Base-by-base conservation (phyloP, 805 yeast genomes). In the Vanderwaltozyma polyspora region DNA sequence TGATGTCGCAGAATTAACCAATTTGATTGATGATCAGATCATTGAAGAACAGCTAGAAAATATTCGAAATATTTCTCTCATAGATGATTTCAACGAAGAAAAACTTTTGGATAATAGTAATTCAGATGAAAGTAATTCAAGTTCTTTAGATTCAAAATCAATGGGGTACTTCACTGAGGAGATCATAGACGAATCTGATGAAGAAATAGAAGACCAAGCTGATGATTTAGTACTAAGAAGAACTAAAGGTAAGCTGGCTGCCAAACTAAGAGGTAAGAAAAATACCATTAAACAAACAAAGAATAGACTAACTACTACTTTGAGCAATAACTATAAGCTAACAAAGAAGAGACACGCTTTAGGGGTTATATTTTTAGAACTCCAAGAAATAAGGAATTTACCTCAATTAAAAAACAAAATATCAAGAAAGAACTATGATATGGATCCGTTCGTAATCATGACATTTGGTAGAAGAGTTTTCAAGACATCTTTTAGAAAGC, bases 401-500 rank as follows among this genome's bases (percentile, higher is more conserved):
- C 98, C 98, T 1, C 83, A 93, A 0, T 66, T 78, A 35, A 68
- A 70, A 27, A 78, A 79, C 43, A 55, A 51, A 32, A 61, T 82
- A 12, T 64, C 86, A 8, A 73, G 84, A 16, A 78, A 87, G 1
- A 39, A 33, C 14, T 89, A 81, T 51, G 95, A 86, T 56, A 84
- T 91, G 93, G 98, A 91, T 52, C 97, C 97, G 2, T 91, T 89
- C 60, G 89, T 89, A 3, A 85, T 89, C 14, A 78, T 85, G 1
- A 77, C 95, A 0, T 85, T 89, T 55, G 95, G 95, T 8, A 78
- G 81, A 47, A 79, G 79, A 44, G 85, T 89, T 0, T 89, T 74
- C 55, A 72, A 93, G 44, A 86, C 96, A 0, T 76, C 86, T 9
- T 79, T 86, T 76, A 70, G 77, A 44, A 70, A 82, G 16, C 96